These are phyloP conservation scores for Nowakowskiella sp. DNA, from an alignment of 192 early-diverging fungal species.

Conservation along the genomic window DNA sequence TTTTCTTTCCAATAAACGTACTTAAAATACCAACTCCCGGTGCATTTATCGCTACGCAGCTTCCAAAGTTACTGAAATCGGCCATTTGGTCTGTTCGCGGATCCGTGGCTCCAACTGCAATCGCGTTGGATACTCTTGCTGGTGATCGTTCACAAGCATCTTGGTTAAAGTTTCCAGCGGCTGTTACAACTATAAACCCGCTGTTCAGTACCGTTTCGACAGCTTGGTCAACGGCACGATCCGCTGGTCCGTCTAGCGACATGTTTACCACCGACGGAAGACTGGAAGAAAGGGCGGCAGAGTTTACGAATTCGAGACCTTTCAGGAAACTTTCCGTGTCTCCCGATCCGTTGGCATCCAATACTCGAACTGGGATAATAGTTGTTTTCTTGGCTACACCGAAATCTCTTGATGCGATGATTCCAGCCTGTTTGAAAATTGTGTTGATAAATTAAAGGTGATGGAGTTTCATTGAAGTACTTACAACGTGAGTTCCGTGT, in stretches of 20 bases:
- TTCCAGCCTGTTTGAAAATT: too few relatives aligned
- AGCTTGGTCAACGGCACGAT: slow-evolving; percentile 51
- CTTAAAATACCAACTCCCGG: slow-evolving; percentile 44
- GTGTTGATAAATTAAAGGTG: too few relatives aligned
- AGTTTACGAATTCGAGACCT: slow-evolving; percentile 26
- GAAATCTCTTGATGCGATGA: slow-evolving; percentile 37
- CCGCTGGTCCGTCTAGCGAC: slow-evolving; percentile 71
- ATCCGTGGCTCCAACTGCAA: slow-evolving; percentile 43
- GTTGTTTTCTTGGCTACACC: slow-evolving; percentile 60
- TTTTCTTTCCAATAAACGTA: too few relatives aligned
- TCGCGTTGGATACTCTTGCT: slow-evolving; percentile 26
- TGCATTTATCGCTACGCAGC: slow-evolving; percentile 43
- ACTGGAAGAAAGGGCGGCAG: slow-evolving; percentile 19
- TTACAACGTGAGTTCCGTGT: slow-evolving; percentile 34
- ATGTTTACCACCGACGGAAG: slow-evolving; percentile 30
- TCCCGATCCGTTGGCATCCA: slow-evolving; percentile 45
- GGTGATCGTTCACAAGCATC: slow-evolving; percentile 55
- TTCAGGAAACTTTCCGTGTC: too few relatives aligned
- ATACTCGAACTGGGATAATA: slow-evolving; percentile 51
- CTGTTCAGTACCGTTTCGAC: slow-evolving; percentile 19
- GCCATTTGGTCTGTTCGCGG: slow-evolving; percentile 27
- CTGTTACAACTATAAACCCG: slow-evolving; percentile 41
- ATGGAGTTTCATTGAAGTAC: too few relatives aligned
- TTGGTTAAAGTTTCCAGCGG: slow-evolving; percentile 25
- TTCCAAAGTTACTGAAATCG: slow-evolving; percentile 40